Conservation (phyloP, 1,284 basidiomycete species). For the Rhizoctonia solani region DNA sequence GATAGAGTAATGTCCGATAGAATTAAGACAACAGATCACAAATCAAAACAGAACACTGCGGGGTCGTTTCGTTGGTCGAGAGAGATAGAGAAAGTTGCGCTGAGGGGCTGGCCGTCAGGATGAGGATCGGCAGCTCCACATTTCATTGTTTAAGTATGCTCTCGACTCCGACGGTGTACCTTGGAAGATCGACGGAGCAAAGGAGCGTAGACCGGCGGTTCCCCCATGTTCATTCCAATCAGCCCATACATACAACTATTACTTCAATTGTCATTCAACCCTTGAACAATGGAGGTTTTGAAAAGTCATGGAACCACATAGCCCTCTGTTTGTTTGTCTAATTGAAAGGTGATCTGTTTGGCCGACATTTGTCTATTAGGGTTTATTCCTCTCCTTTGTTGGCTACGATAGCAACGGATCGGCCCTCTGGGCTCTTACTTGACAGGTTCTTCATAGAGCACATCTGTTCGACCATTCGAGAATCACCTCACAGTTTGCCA, state of each 20-base stretch:
- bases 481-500: not conserved
- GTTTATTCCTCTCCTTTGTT: slow-evolving; percentile 22
- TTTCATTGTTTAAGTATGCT: slow-evolving; percentile 7
- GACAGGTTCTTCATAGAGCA: not conserved
- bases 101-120: slow-evolving; percentile 27
- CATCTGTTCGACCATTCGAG: not conserved
- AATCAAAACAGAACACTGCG: slow-evolving; percentile 29
- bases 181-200: slow-evolving; percentile 1
- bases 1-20: too few species aligned
- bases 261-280: slow-evolving; percentile 20
- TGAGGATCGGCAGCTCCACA: not conserved
- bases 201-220: slow-evolving; percentile 10
- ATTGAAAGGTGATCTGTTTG: slow-evolving; percentile 1
- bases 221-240: slow-evolving; percentile 11
- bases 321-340: slow-evolving; percentile 20
- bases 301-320: slow-evolving; percentile 1
- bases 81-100: slow-evolving; percentile 11
- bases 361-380: not conserved
- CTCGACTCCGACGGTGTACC: not conserved
- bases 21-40: too few species aligned
- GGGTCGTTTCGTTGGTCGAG: not conserved
- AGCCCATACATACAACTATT: not conserved
- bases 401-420: not conserved
- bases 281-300: slow-evolving; percentile 14
- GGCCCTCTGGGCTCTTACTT: not conserved